Evolutionary conservation across 768 basidiomycete species (phyloP).

Genomic region (Gloeopeniophorella convolvens): DNA sequence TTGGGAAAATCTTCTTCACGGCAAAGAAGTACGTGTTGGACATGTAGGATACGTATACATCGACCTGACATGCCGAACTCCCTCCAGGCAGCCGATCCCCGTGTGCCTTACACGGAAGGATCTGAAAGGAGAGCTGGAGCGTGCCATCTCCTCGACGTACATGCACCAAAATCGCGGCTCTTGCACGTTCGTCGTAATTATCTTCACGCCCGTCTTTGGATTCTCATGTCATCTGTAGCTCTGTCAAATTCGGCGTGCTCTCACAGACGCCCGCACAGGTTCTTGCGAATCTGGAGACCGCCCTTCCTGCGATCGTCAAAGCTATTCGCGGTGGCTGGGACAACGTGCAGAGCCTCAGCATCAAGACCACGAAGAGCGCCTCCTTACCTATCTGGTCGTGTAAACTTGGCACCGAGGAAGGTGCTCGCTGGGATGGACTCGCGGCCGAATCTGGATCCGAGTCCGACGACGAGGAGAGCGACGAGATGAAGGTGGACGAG

Average conservation of each 20-base stretch:
- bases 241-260: conserved; percentile 75
- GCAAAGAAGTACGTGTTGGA: conserved; percentile 78
- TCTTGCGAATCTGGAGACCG: conserved; percentile 67
- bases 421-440: conserved; percentile 55
- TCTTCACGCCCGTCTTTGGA: background rate
- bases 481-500: conserved; percentile 23
- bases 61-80: conserved; percentile 10
- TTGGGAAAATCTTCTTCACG: conserved; percentile 88
- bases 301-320: conserved; percentile 67
- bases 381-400: conserved; percentile 91
- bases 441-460: conserved; percentile 26
- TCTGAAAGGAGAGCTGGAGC: conserved; percentile 87
- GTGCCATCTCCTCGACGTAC: conserved; percentile 89
- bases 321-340: conserved; percentile 80
- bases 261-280: conserved; percentile 71
- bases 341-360: conserved; percentile 80
- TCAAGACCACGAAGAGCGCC: conserved; percentile 83
- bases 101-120: conserved; percentile 86
- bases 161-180: conserved; percentile 95
- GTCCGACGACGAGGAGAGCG: conserved; percentile 21
- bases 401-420: conserved; percentile 52
- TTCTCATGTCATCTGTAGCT: conserved; percentile 37
- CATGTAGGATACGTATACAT: background rate
- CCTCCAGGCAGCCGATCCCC: conserved; percentile 82
- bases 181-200: conserved; percentile 62